Percentiles rank a stretch among this genome's conserved stretches.
phyloP scores from a whole-genome alignment of 495 filamentous ascomycete species.

The Aspergillus sclerotioniger region DNA sequence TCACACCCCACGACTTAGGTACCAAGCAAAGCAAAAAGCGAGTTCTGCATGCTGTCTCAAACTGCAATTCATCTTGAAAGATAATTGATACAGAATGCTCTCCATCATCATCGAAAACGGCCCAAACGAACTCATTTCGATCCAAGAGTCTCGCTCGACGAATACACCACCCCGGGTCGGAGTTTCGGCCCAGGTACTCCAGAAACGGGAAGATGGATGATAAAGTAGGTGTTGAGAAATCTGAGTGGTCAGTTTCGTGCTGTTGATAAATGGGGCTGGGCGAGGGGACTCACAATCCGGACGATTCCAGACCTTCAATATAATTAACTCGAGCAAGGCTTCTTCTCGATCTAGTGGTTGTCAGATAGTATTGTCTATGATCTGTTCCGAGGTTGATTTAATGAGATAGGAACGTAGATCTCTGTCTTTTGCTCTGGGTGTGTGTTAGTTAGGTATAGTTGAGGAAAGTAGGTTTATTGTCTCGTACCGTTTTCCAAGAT shows the following conservation, averaged over 20 bases:
- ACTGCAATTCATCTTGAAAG: no score
- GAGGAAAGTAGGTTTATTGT: background rate
- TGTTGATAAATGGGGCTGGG: no score
- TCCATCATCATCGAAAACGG: no score
- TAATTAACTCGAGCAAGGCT: background rate
- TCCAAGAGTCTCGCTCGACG: no score
- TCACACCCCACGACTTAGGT: no score
- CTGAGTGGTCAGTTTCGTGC: no score
- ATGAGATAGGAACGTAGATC: background rate
- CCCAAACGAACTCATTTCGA: no score
- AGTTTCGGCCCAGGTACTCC: background rate
- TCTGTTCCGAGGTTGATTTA: background rate
- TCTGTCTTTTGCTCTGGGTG: background rate
- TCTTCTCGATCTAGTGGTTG: background rate
- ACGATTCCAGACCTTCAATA: background rate
- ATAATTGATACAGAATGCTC: no score
- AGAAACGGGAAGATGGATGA: background rate
- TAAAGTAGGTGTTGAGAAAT: background rate
- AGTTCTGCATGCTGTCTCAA: no score
- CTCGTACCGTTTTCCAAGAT: background rate
- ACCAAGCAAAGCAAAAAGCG: no score
- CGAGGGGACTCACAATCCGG: background rate
- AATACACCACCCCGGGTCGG: background rate
- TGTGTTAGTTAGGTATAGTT: background rate
- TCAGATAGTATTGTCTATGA: background rate